Conservation (phyloP, 495 filamentous ascomycete species). For the Umbilicaria muhlenbergii region DNA sequence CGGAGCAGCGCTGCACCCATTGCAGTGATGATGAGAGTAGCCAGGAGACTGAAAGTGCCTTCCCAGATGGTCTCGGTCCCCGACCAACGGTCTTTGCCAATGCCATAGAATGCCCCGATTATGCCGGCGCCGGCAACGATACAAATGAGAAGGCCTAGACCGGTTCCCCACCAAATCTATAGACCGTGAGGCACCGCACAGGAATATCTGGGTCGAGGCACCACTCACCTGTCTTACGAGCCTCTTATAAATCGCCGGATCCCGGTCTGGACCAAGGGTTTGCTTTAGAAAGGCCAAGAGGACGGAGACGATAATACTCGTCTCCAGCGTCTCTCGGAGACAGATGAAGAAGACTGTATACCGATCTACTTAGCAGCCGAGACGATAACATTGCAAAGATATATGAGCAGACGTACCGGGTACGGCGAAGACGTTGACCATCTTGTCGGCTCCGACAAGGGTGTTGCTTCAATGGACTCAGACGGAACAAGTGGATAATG, state of each 20-base stretch:
- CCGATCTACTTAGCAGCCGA: background rate
- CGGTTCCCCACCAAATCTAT: constrained; percentile 59
- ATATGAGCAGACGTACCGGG: constrained; percentile 26
- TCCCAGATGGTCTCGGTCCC: constrained; percentile 62
- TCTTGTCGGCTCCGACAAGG: constrained; percentile 7
- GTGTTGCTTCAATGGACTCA: too few species aligned
- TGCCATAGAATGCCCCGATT: constrained; percentile 66
- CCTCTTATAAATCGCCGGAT: constrained; percentile 43
- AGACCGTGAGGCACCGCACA: background rate
- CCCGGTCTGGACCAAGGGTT: constrained; percentile 44
- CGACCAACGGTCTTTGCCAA: constrained; percentile 49
- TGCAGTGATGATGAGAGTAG: constrained; percentile 60
- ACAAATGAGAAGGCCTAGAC: constrained; percentile 47
- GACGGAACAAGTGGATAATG: too few species aligned
- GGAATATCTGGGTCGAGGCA: background rate
- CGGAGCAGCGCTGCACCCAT: constrained; percentile 66
- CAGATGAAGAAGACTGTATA: constrained; percentile 61
- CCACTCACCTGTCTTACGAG: constrained; percentile 50
- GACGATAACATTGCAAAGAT: constrained; percentile 23
- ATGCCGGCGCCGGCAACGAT: constrained; percentile 52
- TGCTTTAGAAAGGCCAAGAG: constrained; percentile 72
- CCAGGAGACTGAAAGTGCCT: constrained; percentile 54
- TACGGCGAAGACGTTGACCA: constrained; percentile 26
- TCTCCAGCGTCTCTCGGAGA: constrained; percentile 74
- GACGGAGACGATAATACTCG: constrained; percentile 66